Base-by-base conservation (phyloP, 2,329 filamentous ascomycete genomes). In the Talaromyces sp. region DNA sequence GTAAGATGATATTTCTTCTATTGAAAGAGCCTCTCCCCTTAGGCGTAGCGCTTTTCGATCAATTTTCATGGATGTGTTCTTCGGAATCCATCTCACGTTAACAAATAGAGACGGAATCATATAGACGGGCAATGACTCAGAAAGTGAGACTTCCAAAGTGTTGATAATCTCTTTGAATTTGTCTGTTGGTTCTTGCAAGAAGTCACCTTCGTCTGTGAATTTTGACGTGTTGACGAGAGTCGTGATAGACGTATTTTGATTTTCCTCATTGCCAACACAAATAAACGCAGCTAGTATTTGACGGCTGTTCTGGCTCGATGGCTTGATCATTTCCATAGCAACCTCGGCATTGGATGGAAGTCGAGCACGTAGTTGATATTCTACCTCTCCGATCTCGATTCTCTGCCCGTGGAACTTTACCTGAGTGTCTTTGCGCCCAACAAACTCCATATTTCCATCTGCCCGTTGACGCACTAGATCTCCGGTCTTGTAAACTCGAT, bases 381-480 rank as follows among this genome's bases (percentile, higher is more conserved):
- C 76, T 6, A 78, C 72, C 61, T 78, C 76, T 2, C 73, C 75
- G 5, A 77, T 68, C 61, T 79, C 77, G 7, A 78, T 69, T 51
- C 77, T 75, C 55, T 78, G 76, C 8, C 77, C 77, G 10, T 74
- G 72, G 5, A 78, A 42, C 58, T 79, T 78, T 54, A 78, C 73
- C 57, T 78, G 76, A 0, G 70, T 72, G 56, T 74, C 72, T 61
- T 74, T 75, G 40, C 70, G 69, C 16, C 73, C 73, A 40, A 76
- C 58, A 55, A 71, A 61, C 57, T 56, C 40, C n/a, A 66, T 62
- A 59, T 71, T 76, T 59, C 79, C 79, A 34, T 73, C 67, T n/a
- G 67, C 23, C 1, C 75, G 67, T 73, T 75, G 77, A 5, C 57
- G 28, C 6, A 74, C 74, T 34, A 69, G 66, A 6, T 73, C 68